phyloP scores from a whole-genome alignment of 257 asterid genomes.

The Capsicum baccatum region DNA sequence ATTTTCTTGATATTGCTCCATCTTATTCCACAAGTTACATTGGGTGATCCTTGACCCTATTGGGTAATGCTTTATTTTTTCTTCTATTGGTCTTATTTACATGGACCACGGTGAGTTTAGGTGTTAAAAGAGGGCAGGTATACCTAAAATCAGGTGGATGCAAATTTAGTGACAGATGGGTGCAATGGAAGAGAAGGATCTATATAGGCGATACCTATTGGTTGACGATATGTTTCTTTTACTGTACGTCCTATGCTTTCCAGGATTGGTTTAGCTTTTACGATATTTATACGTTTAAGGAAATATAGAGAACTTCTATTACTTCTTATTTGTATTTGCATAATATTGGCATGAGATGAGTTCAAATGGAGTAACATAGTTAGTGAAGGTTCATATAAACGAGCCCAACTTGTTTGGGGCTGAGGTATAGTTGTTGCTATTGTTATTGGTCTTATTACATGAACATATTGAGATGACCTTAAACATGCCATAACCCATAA shows the following conservation, averaged over 20 bases:
- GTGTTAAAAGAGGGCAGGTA: not conserved
- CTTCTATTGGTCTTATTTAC: not conserved
- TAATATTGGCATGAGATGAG: not conserved
- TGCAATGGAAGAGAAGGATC: not conserved
- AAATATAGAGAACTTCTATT: not conserved
- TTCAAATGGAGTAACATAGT: not conserved
- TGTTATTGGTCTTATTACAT: not conserved
- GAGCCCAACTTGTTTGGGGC: not conserved
- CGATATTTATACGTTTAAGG: not conserved
- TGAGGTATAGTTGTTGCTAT: not conserved
- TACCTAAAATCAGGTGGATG: constrained; percentile 3
- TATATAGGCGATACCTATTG: not conserved
- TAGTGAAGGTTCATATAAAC: not conserved
- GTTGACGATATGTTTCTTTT: not conserved
- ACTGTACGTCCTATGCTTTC: not conserved
- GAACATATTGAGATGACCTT: not conserved
- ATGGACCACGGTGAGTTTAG: not conserved
- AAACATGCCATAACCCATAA: not conserved
- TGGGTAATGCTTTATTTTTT: not conserved
- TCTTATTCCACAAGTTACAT: not conserved
- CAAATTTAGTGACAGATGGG: not conserved
- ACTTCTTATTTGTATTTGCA: not conserved
- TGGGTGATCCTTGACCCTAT: not conserved
- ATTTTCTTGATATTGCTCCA: not conserved
- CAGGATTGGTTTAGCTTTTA: not conserved